Conservation (phyloP, 2,329 filamentous ascomycete species). For the Cordyceps cateniannulata region DNA sequence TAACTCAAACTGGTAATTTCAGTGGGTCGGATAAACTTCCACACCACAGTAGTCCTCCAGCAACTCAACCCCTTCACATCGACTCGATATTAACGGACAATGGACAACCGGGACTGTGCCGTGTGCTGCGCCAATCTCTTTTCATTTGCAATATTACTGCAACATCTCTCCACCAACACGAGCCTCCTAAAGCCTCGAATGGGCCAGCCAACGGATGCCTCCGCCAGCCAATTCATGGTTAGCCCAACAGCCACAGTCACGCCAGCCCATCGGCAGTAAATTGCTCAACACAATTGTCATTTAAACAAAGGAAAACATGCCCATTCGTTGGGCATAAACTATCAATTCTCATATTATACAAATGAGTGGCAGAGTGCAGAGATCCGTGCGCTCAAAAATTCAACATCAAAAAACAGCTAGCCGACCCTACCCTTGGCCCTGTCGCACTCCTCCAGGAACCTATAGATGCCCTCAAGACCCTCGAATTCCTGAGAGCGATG, state of each 20-base stretch:
- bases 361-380: slow-evolving; percentile 16
- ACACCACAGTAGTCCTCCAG: too few relatives aligned
- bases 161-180: slow-evolving; percentile 26
- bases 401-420: slow-evolving; percentile 14
- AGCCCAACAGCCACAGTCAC: background rate
- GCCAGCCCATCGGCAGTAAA: background rate
- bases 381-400: background rate
- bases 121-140: slow-evolving; percentile 28
- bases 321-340: background rate
- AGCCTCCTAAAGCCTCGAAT: slow-evolving; percentile 16
- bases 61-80: background rate
- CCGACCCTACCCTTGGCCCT: slow-evolving; percentile 30
- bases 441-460: slow-evolving; percentile 53
- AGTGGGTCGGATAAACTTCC: background rate
- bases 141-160: slow-evolving; percentile 30
- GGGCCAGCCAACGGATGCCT: background rate
- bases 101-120: slow-evolving; percentile 23
- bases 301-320: background rate
- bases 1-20: too few relatives aligned
- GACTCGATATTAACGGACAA: slow-evolving; percentile 6
- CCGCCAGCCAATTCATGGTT: background rate
- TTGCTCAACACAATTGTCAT: background rate
- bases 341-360: slow-evolving; percentile 13
- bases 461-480: slow-evolving; percentile 51
- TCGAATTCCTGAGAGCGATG: slow-evolving; percentile 44